Evolutionary conservation across 495 filamentous ascomycete species (phyloP).

Genomic region (Hyaloscypha finlandica): DNA sequence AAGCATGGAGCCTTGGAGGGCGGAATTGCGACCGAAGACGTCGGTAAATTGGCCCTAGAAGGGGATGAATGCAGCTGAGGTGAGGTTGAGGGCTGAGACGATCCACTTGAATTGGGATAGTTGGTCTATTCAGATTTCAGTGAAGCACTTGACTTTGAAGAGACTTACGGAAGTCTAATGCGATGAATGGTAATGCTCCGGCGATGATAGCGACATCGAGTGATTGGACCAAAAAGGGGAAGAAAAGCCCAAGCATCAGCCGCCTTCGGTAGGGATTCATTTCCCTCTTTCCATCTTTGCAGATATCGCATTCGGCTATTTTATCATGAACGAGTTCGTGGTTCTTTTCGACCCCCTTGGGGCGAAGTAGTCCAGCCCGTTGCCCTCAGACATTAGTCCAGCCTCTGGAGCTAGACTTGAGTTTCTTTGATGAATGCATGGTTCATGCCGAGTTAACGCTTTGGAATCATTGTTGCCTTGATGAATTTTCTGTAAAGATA

Average conservation of each 20-base stretch:
- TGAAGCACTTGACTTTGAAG: neutral
- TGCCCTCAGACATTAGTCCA: neutral
- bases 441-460: neutral
- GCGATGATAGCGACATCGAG: constrained; percentile 63
- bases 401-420: neutral
- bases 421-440: constrained; percentile 2
- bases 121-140: constrained; percentile 17
- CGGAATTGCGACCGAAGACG: constrained; percentile 55
- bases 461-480: neutral
- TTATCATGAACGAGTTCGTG: neutral
- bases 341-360: neutral
- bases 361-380: no score
- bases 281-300: constrained; percentile 19
- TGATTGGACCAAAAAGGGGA: constrained; percentile 53
- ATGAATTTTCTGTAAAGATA: constrained; percentile 13
- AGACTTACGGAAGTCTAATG: constrained; percentile 55
- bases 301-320: neutral
- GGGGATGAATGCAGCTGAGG: constrained; percentile 63
- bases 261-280: constrained; percentile 48
- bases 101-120: constrained; percentile 64
- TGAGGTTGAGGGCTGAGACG: constrained; percentile 61
- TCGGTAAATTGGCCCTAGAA: constrained; percentile 61
- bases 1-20: constrained; percentile 48
- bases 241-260: constrained; percentile 51
- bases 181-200: constrained; percentile 59